These are phyloP conservation scores for Rhynchospora breviuscula DNA, from an alignment of 176 grass and related monocot genomes.

Conservation along the genomic window DNA sequence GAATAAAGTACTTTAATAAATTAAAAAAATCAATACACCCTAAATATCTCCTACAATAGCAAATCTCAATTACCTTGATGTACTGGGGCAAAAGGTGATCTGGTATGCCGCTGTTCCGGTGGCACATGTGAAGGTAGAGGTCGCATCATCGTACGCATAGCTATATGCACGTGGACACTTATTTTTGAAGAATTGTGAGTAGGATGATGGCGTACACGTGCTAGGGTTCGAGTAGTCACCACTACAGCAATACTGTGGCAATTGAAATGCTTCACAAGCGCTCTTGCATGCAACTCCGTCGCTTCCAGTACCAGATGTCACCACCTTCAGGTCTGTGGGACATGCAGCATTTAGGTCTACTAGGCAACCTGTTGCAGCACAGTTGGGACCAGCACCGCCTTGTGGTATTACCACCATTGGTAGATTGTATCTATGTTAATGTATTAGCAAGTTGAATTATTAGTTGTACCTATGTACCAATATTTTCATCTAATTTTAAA, in stretches of 20 bases:
- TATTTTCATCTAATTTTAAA: not conserved
- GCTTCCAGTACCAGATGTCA: not conserved
- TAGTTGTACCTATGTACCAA: not conserved
- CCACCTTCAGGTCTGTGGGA: constrained; percentile 44
- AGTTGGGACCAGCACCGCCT: constrained; percentile 1
- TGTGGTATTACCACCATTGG: constrained; percentile 30
- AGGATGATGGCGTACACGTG: constrained; percentile 48
- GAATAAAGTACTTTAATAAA: not conserved
- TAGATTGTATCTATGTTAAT: constrained; percentile 19
- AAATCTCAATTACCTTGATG: constrained; percentile 34
- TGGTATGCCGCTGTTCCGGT: constrained; percentile 42
- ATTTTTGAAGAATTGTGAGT: constrained; percentile 59
- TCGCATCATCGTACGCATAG: constrained; percentile 51
- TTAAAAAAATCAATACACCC: not conserved
- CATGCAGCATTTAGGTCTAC: constrained; percentile 50
- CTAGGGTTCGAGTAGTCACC: constrained; percentile 36
- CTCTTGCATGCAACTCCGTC: constrained; percentile 60
- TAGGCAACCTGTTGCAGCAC: constrained; percentile 44
- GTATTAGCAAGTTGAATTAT: not conserved
- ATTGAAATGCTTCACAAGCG: constrained; percentile 59
- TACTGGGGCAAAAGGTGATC: constrained; percentile 66
- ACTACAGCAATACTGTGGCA: constrained; percentile 59
- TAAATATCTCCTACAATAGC: not conserved
- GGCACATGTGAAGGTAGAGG: constrained; percentile 60
- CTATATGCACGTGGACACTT: constrained; percentile 47